Conservation (phyloP, 2,329 filamentous ascomycete species). For the Claviceps pusilla region DNA sequence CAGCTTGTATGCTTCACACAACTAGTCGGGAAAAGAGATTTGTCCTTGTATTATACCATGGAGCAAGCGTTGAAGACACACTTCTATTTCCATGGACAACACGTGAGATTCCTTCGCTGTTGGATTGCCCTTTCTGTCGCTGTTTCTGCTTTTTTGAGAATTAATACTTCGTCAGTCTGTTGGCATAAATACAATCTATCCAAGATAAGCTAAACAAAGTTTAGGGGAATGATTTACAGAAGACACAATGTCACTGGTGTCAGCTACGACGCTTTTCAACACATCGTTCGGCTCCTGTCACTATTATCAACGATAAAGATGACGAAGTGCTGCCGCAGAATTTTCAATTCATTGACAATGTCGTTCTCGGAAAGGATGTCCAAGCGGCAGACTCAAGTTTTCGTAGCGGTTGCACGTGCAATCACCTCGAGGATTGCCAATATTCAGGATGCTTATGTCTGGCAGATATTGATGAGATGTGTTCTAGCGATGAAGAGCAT, state of each 20-base stretch:
- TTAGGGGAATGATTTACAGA: slow-evolving; percentile 24
- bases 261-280: slow-evolving; percentile 41
- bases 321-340: slow-evolving; percentile 38
- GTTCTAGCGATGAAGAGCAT: slow-evolving; percentile 14
- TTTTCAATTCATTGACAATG: slow-evolving; percentile 55
- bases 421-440: slow-evolving; percentile 47
- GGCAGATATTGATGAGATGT: slow-evolving; percentile 35
- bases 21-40: neutral
- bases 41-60: slow-evolving; percentile 18
- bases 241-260: slow-evolving; percentile 42
- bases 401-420: slow-evolving; percentile 55
- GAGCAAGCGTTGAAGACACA: slow-evolving; percentile 30
- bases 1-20: too few relatives aligned
- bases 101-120: slow-evolving; percentile 10
- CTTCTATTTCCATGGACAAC: slow-evolving; percentile 34
- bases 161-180: neutral
- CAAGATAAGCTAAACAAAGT: neutral
- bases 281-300: slow-evolving; percentile 36
- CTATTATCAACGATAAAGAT: slow-evolving; percentile 50
- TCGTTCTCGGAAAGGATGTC: slow-evolving; percentile 45
- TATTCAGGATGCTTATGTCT: slow-evolving; percentile 55
- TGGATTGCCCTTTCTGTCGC: neutral
- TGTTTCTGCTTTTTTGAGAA: neutral
- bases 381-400: slow-evolving; percentile 44
- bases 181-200: neutral